Evolutionary conservation across 768 basidiomycete species (phyloP), one percentile per base, ranked within the genome.

Genomic region (Russula sp.): DNA sequence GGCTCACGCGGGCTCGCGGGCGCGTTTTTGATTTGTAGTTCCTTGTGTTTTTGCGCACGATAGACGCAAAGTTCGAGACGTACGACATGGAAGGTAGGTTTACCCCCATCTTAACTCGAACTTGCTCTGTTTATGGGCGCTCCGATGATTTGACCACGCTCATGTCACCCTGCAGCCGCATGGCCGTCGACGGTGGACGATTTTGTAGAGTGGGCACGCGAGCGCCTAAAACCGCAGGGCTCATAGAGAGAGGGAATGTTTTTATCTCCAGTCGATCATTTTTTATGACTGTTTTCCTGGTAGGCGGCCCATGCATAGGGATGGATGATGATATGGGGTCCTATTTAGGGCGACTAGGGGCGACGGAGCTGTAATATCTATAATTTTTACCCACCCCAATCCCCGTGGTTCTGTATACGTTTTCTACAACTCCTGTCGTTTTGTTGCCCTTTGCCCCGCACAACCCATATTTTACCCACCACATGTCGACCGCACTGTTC

Each of bases 151-250:
- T 67, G 51, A 43, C 59, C 59, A 59, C 64, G 62, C 65, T 39
- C 43, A 65, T 54, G 35, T 41, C 39, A 16, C 52, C 18, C 55
- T 63, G 20, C 69, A 90, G 91, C 82, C 50, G 87, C 92, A 2
- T 93, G 91, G 91, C 91, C 91, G 5, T 91, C 90, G 41, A 81
- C 86, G 25, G 88, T 93, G 64, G 91, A 94, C 67, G 88, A 90
- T 55, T 93, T 91, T 67, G 89, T 90, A 16, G 83, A 80, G 58
- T 86, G 78, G 68, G 87, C 83, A 43, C 83, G 79, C 69, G 72
- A 73, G 64, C 74, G 77, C 50, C 62, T 78, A 48, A 61, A 56
- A 7, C 46, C 56, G 11, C 60, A 58, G 52, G 48, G 50, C 9
- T 35, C 56, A 51, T 61, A 59, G 51, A 45, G 51, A 45, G 20